Evolutionary conservation across 805 yeast genomes (phyloP).

Genomic region (Candida rishiriensis): DNA sequence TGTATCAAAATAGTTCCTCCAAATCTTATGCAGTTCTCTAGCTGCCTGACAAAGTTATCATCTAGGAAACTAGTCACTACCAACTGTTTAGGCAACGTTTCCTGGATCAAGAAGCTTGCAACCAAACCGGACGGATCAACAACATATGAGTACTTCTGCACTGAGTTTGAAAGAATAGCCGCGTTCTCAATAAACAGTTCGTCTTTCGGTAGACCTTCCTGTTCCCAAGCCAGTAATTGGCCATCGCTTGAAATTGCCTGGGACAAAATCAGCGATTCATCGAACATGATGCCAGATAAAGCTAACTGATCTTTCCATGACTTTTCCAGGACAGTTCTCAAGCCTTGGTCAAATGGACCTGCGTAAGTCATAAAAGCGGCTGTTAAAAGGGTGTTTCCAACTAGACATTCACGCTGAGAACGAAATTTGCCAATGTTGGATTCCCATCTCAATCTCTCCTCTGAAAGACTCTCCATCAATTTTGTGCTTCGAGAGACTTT

Average conservation of each 20-base stretch:
- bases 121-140: slow-evolving; percentile 67
- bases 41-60: slow-evolving; percentile 54
- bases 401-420: slow-evolving; percentile 38
- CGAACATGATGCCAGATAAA: slow-evolving; percentile 35
- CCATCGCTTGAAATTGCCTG: slow-evolving; percentile 37
- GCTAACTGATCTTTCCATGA: slow-evolving; percentile 28
- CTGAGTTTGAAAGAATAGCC: slow-evolving; percentile 35
- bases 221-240: slow-evolving; percentile 47
- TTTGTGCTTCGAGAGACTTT: slow-evolving; percentile 60
- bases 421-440: slow-evolving; percentile 48
- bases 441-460: slow-evolving; percentile 77
- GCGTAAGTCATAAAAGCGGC: slow-evolving; percentile 59
- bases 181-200: slow-evolving; percentile 61
- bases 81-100: slow-evolving; percentile 33
- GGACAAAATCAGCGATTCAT: slow-evolving; percentile 30
- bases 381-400: slow-evolving; percentile 63
- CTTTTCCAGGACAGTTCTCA: slow-evolving; percentile 31
- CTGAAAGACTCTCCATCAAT: slow-evolving; percentile 57
- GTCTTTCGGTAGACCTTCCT: slow-evolving; percentile 52
- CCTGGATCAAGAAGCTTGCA: slow-evolving; percentile 35
- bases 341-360: slow-evolving; percentile 39
- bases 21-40: slow-evolving; percentile 80
- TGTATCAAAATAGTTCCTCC: slow-evolving; percentile 71
- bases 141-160: slow-evolving; percentile 46
- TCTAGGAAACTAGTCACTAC: slow-evolving; percentile 68